Evolutionary conservation across 768 basidiomycete genomes (phyloP), one percentile per base, ranked within the genome.

Genomic region (Cubamyces lactineus): DNA sequence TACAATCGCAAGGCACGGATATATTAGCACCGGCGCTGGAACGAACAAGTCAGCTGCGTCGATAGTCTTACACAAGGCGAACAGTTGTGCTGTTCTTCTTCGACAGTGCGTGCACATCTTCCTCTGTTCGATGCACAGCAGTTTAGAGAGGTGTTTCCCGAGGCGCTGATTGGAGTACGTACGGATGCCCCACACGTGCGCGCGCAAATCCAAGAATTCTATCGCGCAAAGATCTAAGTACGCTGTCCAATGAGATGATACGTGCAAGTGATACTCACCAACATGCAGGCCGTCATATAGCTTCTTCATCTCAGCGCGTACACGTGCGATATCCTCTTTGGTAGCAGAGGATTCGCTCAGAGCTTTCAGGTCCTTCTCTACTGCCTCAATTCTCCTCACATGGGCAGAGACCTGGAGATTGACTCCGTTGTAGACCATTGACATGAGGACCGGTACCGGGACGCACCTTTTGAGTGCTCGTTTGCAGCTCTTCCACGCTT

Each of bases 101-200:
- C 26, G 84, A 81, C 50, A 92, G 63, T 8, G 87, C 77, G 70
- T 93, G 89, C 16, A 94, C 69, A 68, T 93, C 92, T 82, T 92
- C 87, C 74, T 94, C 92, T 94, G 68, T 2, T 19, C n/a, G 3
- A 28, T 15, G 8, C 13, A 46, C 6, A 23, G 8, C 50, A 39
- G 23, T 8, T 58, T 21, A 64, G 57, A 53, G 19, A 19, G 26
- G 5, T 8, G 19, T 8, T 40, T 2, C 50, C 5, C 53, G 30
- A n/a, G 8, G 16, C 5, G 19, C 17, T 2, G 28, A 3, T 5
- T 0, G 8, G 6, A n/a, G 15, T 11, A 86, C 91, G 79, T 72
- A 93, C 92, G 91, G 66, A 94, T 88, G 19, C 92, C 92, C 92
- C 89, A 92, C 11, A 93, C 89, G 72, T 92, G 88, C 49, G 89